A percentile compares a stretch with the other conserved stretches of the same genome.
phyloP scores from a whole-genome alignment of 148 eudicot species.

The Chenopodium formosanum region DNA sequence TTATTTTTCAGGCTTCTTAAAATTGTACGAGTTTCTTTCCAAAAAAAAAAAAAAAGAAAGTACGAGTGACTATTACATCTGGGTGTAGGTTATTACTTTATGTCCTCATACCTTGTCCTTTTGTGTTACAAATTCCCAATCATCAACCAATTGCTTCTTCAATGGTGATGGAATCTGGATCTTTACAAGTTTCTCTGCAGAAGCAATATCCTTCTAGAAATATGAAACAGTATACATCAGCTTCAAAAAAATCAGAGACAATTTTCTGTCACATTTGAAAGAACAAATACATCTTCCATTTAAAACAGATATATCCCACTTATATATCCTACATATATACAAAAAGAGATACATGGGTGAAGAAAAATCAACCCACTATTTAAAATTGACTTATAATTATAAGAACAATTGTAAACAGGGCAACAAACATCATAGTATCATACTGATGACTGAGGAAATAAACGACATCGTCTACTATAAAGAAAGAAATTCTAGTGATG shows the following conservation, averaged over 20 bases:
- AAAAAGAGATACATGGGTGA: neutral
- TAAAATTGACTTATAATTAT: neutral
- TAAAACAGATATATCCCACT: neutral
- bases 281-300: neutral
- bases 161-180: slow-evolving; percentile 76
- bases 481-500: neutral
- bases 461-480: neutral
- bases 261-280: neutral
- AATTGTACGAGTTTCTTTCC: neutral
- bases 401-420: too few species aligned
- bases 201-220: slow-evolving; percentile 61
- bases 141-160: slow-evolving; percentile 89
- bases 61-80: neutral
- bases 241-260: slow-evolving; percentile 21
- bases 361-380: neutral
- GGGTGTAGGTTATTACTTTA: neutral
- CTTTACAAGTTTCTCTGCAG: slow-evolving; percentile 71
- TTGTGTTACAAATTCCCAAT: slow-evolving; percentile 71
- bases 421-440: too few species aligned
- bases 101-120: slow-evolving; percentile 73
- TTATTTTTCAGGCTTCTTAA: neutral
- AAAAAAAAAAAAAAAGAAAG: too few species aligned
- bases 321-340: too few species aligned
- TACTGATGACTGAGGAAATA: too few species aligned
- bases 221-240: slow-evolving; percentile 19